Evolutionary conservation across 805 yeast genomes (phyloP).

Genomic region (Candida germanica): DNA sequence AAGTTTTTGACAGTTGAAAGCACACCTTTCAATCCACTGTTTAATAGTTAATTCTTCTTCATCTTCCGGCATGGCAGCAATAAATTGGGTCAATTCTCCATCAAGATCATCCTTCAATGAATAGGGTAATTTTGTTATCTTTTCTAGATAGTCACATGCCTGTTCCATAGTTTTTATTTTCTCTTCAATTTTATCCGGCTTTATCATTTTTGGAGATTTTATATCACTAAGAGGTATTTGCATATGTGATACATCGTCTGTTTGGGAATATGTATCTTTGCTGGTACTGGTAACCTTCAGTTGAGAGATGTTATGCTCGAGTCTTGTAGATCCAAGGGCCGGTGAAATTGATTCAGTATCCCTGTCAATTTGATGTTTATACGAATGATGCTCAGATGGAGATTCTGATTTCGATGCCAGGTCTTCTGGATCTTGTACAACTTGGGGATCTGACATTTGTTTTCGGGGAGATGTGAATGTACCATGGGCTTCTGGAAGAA

Average conservation of each 20-base stretch:
- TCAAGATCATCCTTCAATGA: constrained; percentile 59
- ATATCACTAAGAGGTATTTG: background rate
- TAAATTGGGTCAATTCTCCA: constrained; percentile 61
- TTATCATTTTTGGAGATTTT: no score
- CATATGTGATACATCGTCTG: background rate
- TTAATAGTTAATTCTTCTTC: constrained; percentile 68
- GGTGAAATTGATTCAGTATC: background rate
- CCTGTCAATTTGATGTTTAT: background rate
- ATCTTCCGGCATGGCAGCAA: constrained; percentile 64
- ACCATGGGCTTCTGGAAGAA: constrained; percentile 8
- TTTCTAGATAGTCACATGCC: constrained; percentile 32
- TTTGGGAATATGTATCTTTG: background rate
- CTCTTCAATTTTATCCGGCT: background rate
- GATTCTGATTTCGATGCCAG: background rate
- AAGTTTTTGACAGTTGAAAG: constrained; percentile 49
- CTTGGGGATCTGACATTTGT: background rate
- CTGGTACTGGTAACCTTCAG: background rate
- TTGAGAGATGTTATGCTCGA: constrained; percentile 1
- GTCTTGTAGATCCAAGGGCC: background rate
- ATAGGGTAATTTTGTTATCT: constrained; percentile 33
- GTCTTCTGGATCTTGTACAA: background rate
- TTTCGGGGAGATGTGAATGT: constrained; percentile 8
- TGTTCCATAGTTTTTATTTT: constrained; percentile 28
- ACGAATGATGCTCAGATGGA: background rate
- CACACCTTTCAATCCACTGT: constrained; percentile 63